phyloP scores from a whole-genome alignment of 1,284 basidiomycete species.

The Moesziomyces parantarcticus region DNA sequence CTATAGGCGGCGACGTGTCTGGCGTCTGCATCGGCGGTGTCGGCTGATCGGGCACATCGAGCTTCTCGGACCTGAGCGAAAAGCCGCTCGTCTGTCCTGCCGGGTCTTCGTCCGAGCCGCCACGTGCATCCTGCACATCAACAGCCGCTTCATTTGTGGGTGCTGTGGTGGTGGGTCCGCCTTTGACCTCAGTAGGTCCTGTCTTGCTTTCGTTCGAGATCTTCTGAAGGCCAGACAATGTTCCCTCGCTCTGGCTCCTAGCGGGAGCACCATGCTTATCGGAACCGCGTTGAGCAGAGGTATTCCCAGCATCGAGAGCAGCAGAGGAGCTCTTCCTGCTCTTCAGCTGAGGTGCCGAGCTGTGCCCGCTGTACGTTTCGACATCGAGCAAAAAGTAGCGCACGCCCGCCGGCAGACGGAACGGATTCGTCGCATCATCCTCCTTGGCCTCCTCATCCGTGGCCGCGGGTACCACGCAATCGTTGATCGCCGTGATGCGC shows the following conservation, averaged over 20 bases:
- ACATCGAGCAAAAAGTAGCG: slow-evolving; percentile 93
- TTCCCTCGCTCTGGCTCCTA: slow-evolving; percentile 28
- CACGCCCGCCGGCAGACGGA: slow-evolving; percentile 83
- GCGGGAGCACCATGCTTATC: slow-evolving; percentile 7
- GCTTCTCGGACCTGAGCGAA: slow-evolving; percentile 28
- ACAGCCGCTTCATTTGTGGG: neutral
- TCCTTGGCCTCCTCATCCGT: slow-evolving; percentile 4
- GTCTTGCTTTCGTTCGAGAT: neutral
- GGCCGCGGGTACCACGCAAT: slow-evolving; percentile 73
- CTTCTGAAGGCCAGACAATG: slow-evolving; percentile 6
- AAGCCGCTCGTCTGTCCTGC: slow-evolving; percentile 31
- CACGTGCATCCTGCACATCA: neutral
- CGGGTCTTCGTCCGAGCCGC: slow-evolving; percentile 7
- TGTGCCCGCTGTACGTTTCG: slow-evolving; percentile 73
- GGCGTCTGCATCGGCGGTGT: slow-evolving; percentile 49
- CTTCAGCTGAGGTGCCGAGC: slow-evolving; percentile 27
- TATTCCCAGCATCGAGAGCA: slow-evolving; percentile 6
- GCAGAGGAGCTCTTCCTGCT: slow-evolving; percentile 41
- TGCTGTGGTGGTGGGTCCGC: neutral
- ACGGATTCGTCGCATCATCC: slow-evolving; percentile 59
- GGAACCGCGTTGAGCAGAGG: neutral
- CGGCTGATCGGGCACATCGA: slow-evolving; percentile 19
- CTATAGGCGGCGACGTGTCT: slow-evolving; percentile 23
- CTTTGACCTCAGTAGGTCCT: neutral
- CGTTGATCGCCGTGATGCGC: slow-evolving; percentile 85